Percentiles rank a stretch among this genome's conserved stretches.
These are phyloP conservation scores for Ceratocystis destructans DNA, from an alignment of 2,329 filamentous ascomycete species.

Conservation along the genomic window DNA sequence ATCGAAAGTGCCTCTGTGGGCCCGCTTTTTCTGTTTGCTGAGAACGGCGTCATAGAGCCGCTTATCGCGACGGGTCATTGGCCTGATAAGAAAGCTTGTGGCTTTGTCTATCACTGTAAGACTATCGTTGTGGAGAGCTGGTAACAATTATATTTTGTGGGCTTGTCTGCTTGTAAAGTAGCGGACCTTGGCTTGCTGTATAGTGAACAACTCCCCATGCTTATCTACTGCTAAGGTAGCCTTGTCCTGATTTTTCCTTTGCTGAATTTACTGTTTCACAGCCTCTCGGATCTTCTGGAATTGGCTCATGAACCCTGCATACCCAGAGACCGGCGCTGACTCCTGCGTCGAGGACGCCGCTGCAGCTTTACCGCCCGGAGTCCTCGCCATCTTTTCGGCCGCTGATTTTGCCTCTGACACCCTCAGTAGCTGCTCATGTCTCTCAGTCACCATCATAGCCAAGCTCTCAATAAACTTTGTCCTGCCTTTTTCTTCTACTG, in stretches of 20 bases:
- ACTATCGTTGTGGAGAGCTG: conserved; percentile 18
- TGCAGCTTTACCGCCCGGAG: conserved; percentile 19
- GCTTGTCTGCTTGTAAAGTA: not conserved
- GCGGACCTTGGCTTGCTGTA: not conserved
- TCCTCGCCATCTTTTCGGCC: conserved; percentile 28
- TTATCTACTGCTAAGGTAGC: no score
- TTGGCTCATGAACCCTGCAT: conserved; percentile 47
- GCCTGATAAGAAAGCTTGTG: conserved; percentile 2
- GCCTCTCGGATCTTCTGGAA: conserved; percentile 46
- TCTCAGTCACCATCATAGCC: conserved; percentile 70
- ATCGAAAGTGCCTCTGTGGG: not conserved
- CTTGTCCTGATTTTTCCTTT: no score
- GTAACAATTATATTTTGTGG: not conserved
- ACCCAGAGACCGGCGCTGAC: conserved; percentile 29
- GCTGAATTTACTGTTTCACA: conserved; percentile 25
- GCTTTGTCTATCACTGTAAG: not conserved
- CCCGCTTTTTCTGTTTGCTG: conserved; percentile 10
- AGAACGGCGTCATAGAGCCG: conserved; percentile 11
- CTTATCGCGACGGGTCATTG: conserved; percentile 8
- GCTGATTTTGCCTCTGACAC: conserved; percentile 36
- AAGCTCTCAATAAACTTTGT: conserved; percentile 68
- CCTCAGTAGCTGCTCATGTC: conserved; percentile 39
- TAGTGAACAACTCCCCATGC: not conserved
- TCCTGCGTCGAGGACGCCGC: conserved; percentile 28
- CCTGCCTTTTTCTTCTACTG: conserved; percentile 80